Conservation (phyloP, 805 yeast species). For the Tetrapisispora namnaoensis region DNA sequence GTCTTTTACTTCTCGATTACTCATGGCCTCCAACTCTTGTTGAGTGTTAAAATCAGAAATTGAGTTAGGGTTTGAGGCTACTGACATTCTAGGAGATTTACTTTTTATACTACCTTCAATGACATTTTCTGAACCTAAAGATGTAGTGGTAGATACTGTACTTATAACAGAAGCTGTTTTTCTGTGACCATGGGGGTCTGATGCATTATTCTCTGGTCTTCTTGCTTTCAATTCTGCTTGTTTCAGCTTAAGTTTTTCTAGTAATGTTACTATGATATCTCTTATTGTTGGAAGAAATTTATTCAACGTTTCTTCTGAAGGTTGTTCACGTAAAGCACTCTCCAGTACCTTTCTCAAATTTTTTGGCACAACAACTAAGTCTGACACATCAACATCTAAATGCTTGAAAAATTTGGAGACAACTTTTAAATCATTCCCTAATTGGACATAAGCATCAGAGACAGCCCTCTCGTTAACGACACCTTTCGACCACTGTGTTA, state of each 20-base stretch:
- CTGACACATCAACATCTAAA: slow-evolving; percentile 73
- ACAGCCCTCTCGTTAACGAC: slow-evolving; percentile 76
- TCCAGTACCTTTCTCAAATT: slow-evolving; percentile 72
- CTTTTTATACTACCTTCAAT: neutral
- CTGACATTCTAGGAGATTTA: neutral
- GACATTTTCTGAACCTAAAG: neutral
- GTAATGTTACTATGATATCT: slow-evolving; percentile 69
- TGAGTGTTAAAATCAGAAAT: neutral
- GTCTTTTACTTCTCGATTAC: neutral
- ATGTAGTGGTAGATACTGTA: slow-evolving; percentile 1
- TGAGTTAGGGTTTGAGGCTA: neutral
- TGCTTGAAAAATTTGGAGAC: slow-evolving; percentile 70
- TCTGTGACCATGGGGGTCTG: neutral
- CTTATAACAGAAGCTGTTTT: slow-evolving; percentile 6
- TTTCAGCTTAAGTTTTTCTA: slow-evolving; percentile 72
- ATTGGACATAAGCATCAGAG: slow-evolving; percentile 79
- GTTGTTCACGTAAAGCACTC: slow-evolving; percentile 73
- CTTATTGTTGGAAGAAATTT: slow-evolving; percentile 74
- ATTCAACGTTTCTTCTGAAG: slow-evolving; percentile 75
- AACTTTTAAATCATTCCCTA: slow-evolving; percentile 88
- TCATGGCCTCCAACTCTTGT: neutral
- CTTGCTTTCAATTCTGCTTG: slow-evolving; percentile 39
- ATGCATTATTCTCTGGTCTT: slow-evolving; percentile 12
- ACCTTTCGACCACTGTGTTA: slow-evolving; percentile 83
- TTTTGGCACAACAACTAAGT: slow-evolving; percentile 85